Evolutionary conservation across 768 basidiomycete genomes (phyloP).

Genomic region (Macrolepiota dolichaula): DNA sequence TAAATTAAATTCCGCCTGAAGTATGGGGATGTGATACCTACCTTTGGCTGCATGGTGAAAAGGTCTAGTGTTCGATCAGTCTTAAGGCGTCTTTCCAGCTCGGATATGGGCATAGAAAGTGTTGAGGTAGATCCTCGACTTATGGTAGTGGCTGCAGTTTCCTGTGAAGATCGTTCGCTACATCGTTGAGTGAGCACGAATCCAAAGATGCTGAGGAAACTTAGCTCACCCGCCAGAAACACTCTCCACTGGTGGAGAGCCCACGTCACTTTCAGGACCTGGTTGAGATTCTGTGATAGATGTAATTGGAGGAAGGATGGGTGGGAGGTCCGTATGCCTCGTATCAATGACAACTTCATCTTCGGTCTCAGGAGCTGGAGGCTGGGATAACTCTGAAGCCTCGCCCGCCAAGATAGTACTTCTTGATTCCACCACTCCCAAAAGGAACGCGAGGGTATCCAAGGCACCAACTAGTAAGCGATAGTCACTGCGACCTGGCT

Average conservation of each 20-base stretch:
- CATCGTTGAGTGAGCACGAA: not conserved
- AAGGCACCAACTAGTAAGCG: slow-evolving; percentile 74
- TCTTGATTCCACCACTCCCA: slow-evolving; percentile 63
- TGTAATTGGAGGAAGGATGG: slow-evolving; percentile 16
- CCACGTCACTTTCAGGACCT: slow-evolving; percentile 40
- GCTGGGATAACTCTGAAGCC: slow-evolving; percentile 16
- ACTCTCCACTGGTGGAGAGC: slow-evolving; percentile 45
- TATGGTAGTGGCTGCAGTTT: slow-evolving; percentile 52
- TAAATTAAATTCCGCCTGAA: not conserved
- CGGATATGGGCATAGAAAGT: slow-evolving; percentile 56
- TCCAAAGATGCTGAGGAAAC: not conserved
- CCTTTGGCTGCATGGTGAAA: slow-evolving; percentile 94
- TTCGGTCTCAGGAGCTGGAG: slow-evolving; percentile 31
- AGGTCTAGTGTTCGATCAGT: slow-evolving; percentile 84
- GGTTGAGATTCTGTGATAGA: slow-evolving; percentile 23
- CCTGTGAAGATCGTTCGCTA: slow-evolving; percentile 54
- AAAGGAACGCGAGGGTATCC: slow-evolving; percentile 73
- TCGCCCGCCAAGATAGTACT: slow-evolving; percentile 49
- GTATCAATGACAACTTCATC: slow-evolving; percentile 61
- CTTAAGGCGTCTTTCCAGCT: slow-evolving; percentile 78
- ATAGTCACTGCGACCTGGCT: slow-evolving; percentile 85
- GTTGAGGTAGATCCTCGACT: slow-evolving; percentile 51
- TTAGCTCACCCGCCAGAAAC: slow-evolving; percentile 54
- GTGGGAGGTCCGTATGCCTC: slow-evolving; percentile 29
- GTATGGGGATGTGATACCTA: slow-evolving; percentile 24